Conservation (phyloP, 768 basidiomycete species). For the Xanthoconium purpureum region DNA sequence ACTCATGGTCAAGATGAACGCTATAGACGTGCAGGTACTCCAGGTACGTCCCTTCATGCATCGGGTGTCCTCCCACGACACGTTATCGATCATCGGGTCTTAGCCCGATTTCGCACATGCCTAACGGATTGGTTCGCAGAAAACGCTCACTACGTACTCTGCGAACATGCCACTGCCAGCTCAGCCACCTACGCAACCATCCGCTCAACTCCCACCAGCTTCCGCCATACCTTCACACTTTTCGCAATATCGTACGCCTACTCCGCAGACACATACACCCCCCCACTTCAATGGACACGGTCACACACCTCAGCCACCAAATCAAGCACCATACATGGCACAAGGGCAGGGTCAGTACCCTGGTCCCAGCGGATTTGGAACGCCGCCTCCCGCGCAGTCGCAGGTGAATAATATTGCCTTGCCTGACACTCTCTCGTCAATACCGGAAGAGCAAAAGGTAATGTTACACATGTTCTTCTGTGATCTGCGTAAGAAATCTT, state of each 20-base stretch:
- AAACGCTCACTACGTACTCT: conserved; percentile 58
- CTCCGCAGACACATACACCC: conserved; percentile 31
- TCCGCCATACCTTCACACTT: conserved; percentile 49
- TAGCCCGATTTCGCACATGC: not conserved
- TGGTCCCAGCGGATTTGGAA: conserved; percentile 16
- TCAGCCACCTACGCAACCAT: conserved; percentile 20
- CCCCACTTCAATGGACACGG: conserved; percentile 29
- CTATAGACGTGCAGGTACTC: conserved; percentile 70
- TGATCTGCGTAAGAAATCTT: conserved; percentile 1
- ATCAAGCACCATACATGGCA: conserved; percentile 16
- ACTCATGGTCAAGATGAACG: conserved; percentile 76
- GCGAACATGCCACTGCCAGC: conserved; percentile 21
- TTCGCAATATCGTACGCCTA: conserved; percentile 34
- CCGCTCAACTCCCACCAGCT: conserved; percentile 28
- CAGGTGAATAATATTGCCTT: conserved; percentile 28
- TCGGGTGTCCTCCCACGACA: not conserved
- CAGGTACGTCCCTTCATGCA: conserved; percentile 44
- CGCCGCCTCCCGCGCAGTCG: conserved; percentile 19
- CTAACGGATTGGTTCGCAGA: conserved; percentile 35
- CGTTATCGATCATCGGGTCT: not conserved
- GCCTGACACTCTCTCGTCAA: conserved; percentile 54
- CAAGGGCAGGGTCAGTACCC: conserved; percentile 22
- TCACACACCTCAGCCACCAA: conserved; percentile 28
- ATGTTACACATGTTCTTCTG: conserved; percentile 7
- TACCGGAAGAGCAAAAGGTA: conserved; percentile 72